phyloP scores from a whole-genome alignment of 805 yeast species.

The Kockiozyma suomiensis region DNA sequence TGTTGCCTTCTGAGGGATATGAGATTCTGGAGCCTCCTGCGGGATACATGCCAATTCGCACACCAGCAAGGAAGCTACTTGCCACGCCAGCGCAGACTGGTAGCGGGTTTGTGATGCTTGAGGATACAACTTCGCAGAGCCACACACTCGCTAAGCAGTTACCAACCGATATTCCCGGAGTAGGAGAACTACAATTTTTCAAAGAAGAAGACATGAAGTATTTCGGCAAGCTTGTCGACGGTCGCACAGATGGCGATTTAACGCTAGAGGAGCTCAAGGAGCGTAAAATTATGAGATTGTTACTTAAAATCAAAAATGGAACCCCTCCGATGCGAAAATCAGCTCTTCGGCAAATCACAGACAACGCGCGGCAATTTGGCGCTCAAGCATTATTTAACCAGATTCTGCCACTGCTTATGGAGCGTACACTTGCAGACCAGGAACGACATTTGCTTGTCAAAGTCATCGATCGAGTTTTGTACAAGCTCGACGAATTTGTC shows the following conservation, averaged over 20 bases:
- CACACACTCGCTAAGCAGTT: constrained; percentile 38
- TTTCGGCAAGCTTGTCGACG: constrained; percentile 61
- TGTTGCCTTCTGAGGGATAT: constrained; percentile 58
- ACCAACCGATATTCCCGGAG: constrained; percentile 63
- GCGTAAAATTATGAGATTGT: constrained; percentile 59
- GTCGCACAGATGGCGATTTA: constrained; percentile 42
- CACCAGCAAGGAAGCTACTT: constrained; percentile 46
- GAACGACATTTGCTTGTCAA: constrained; percentile 84
- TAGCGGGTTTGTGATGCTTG: constrained; percentile 55
- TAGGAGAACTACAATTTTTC: constrained; percentile 66
- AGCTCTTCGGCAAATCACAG: constrained; percentile 68
- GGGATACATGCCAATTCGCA: constrained; percentile 46
- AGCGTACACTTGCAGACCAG: constrained; percentile 70
- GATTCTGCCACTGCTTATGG: constrained; percentile 75
- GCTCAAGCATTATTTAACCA: constrained; percentile 68
- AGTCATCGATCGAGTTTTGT: constrained; percentile 67
- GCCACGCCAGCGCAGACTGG: constrained; percentile 34
- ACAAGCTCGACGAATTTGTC: constrained; percentile 63
- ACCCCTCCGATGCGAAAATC: constrained; percentile 65
- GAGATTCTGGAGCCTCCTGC: constrained; percentile 50
- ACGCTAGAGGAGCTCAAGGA: constrained; percentile 60
- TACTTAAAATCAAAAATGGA: constrained; percentile 79
- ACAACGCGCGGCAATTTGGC: constrained; percentile 65
- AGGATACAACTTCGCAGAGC: constrained; percentile 46
- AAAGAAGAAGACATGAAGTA: constrained; percentile 71